phyloP scores from a whole-genome alignment of 441 rosid species.

The Viola pubescens region DNA sequence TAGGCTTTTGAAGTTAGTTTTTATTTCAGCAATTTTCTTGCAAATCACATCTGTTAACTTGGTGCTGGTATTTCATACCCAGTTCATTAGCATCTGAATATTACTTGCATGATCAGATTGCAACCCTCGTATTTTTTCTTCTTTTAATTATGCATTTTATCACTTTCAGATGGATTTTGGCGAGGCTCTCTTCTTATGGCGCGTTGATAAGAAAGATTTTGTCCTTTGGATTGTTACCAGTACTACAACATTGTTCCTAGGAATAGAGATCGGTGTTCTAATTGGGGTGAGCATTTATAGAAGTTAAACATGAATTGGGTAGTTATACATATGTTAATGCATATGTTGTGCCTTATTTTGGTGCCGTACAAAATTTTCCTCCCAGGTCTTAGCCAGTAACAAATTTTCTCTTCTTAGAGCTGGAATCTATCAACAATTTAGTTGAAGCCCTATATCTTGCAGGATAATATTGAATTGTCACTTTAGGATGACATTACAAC shows the following conservation, averaged over 20 bases:
- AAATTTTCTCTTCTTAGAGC: neutral
- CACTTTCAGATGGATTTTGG: constrained; percentile 80
- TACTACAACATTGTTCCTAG: constrained; percentile 74
- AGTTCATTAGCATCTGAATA: neutral
- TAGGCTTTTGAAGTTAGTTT: neutral
- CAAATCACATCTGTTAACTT: neutral
- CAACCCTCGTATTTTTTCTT: too few species aligned
- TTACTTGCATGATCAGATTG: too few species aligned
- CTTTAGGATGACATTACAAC: neutral
- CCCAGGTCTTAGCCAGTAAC: too few species aligned
- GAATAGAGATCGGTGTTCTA: constrained; percentile 97
- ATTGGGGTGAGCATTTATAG: constrained; percentile 61
- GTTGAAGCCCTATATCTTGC: constrained; percentile 3
- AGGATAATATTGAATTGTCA: neutral
- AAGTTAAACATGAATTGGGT: constrained; percentile 5
- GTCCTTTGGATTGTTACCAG: constrained; percentile 87
- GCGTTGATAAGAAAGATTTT: constrained; percentile 90
- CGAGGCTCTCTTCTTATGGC: constrained; percentile 89
- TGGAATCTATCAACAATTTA: neutral
- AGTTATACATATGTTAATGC: neutral
- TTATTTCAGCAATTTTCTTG: neutral
- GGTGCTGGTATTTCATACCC: neutral
- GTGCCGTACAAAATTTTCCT: too few species aligned
- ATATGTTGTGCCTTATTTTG: too few species aligned
- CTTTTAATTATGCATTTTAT: constrained; percentile 8